Conservation (phyloP, 257 asterid species). For the Parsonsia alboflavescens region DNA sequence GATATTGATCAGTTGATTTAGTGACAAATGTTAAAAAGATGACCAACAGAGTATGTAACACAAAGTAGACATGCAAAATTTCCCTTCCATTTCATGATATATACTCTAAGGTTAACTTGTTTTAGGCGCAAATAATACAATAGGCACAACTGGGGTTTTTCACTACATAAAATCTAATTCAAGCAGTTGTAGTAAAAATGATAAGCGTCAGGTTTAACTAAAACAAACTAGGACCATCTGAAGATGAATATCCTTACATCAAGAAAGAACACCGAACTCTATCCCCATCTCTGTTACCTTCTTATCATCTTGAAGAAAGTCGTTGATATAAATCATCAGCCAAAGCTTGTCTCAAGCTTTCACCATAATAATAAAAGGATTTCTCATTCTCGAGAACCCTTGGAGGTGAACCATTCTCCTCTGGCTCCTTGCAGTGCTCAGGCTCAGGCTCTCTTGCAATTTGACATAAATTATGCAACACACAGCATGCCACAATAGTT, state of each 20-base stretch:
- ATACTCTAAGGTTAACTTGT: slow-evolving; percentile 9
- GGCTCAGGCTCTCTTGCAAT: slow-evolving; percentile 97
- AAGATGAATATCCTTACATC: slow-evolving; percentile 29
- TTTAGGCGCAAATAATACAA: neutral
- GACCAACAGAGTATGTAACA: neutral
- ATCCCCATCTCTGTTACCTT: neutral
- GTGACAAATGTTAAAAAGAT: neutral
- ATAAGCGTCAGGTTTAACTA: slow-evolving; percentile 10
- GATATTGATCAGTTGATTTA: neutral
- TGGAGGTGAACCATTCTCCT: slow-evolving; percentile 76
- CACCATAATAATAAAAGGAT: slow-evolving; percentile 64
- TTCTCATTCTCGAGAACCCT: slow-evolving; percentile 83
- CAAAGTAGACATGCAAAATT: neutral
- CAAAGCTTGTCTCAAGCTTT: slow-evolving; percentile 70
- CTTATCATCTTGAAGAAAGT: slow-evolving; percentile 66
- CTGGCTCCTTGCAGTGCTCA: slow-evolving; percentile 93
- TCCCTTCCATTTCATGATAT: slow-evolving; percentile 3
- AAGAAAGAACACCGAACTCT: slow-evolving; percentile 9
- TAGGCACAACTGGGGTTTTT: slow-evolving; percentile 2
- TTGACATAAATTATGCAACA: slow-evolving; percentile 93
- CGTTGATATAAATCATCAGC: slow-evolving; percentile 91
- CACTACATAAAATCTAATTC: slow-evolving; percentile 7
- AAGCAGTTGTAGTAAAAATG: slow-evolving; percentile 3
- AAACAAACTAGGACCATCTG: slow-evolving; percentile 24
- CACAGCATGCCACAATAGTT: slow-evolving; percentile 93